These are phyloP conservation scores for Dinochytrium kinnereticum DNA, from an alignment of 371 early-diverging fungal species.

Conservation along the genomic window DNA sequence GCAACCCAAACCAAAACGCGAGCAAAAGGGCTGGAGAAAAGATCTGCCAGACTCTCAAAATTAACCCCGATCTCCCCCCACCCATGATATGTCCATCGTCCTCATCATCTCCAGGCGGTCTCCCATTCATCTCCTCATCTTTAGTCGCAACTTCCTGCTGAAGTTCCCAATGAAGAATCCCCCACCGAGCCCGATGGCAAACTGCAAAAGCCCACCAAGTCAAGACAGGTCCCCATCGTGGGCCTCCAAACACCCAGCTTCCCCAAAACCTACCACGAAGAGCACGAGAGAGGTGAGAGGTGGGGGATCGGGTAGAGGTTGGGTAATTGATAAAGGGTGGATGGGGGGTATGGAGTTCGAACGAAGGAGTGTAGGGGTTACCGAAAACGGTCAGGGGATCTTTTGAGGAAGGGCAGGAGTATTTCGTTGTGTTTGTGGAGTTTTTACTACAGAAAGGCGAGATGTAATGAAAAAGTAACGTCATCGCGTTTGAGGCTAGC, in stretches of 20 bases:
- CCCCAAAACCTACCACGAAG: slow-evolving; percentile 8
- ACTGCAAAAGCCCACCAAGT: neutral
- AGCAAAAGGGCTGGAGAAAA: neutral
- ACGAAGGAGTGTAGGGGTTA: neutral
- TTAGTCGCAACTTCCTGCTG: neutral
- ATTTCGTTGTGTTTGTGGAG: neutral
- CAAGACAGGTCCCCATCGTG: slow-evolving; percentile 14
- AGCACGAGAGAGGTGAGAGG: neutral
- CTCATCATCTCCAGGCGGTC: neutral
- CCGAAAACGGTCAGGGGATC: neutral
- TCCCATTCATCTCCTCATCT: neutral
- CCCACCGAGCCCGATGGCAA: slow-evolving; percentile 2
- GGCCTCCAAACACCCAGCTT: slow-evolving; percentile 7
- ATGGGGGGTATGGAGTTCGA: neutral
- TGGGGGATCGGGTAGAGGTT: neutral
- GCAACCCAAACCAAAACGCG: neutral
- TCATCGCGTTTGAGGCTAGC: neutral
- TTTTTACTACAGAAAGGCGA: neutral
- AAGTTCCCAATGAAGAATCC: slow-evolving; percentile 9
- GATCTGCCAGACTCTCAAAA: neutral
- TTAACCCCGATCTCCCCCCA: neutral
- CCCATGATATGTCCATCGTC: slow-evolving; percentile 5
- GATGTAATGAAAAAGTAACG: neutral
- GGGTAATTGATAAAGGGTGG: neutral
- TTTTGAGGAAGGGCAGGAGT: neutral